Percentiles rank a stretch among this genome's conserved stretches.
phyloP scores from a whole-genome alignment of 139 green algal genomes.

The Medakamo hakoo region DNA sequence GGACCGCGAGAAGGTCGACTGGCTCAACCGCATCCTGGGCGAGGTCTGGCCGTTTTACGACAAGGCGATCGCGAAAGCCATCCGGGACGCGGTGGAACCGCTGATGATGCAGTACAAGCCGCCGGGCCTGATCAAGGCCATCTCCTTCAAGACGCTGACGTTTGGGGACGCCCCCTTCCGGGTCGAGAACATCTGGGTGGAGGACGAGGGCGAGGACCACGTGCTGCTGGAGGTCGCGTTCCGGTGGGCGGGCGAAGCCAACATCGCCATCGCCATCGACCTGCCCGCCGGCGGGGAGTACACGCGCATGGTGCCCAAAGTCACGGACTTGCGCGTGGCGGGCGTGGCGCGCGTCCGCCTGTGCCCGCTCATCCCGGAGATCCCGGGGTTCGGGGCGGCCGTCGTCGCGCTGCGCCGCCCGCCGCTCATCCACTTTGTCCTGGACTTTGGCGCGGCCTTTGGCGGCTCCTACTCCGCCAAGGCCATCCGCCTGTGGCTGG shows the following conservation, averaged over 20 bases:
- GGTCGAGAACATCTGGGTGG: conserved; percentile 28
- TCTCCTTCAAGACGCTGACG: conserved; percentile 67
- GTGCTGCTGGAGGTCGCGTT: conserved; percentile 53
- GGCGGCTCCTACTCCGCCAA: conserved; percentile 19
- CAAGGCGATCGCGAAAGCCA: conserved; percentile 36
- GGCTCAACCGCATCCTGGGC: conserved; percentile 59
- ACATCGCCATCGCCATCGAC: conserved; percentile 72
- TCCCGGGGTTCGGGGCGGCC: conserved; percentile 67
- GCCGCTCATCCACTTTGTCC: conserved; percentile 28
- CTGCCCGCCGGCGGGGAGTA: conserved; percentile 30
- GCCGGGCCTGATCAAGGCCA: conserved; percentile 47
- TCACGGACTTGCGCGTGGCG: conserved; percentile 60
- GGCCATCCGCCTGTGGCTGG: conserved; percentile 31
- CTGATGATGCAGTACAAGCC: conserved; percentile 49
- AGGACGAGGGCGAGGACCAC: conserved; percentile 16
- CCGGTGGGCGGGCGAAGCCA: conserved; percentile 65
- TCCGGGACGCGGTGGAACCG: conserved; percentile 48
- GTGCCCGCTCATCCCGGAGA: conserved; percentile 15
- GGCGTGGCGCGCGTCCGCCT: conserved; percentile 14
- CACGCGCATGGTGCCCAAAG: conserved; percentile 61
- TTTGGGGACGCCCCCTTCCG: conserved; percentile 70
- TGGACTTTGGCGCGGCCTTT: conserved; percentile 34
- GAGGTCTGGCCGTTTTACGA: conserved; percentile 79
- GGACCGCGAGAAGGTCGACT: conserved; percentile 70
- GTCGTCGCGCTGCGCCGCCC: conserved; percentile 17